Base-by-base conservation (phyloP, 1,284 basidiomycete genomes). In the Pseudozyma tsukubaensis region DNA sequence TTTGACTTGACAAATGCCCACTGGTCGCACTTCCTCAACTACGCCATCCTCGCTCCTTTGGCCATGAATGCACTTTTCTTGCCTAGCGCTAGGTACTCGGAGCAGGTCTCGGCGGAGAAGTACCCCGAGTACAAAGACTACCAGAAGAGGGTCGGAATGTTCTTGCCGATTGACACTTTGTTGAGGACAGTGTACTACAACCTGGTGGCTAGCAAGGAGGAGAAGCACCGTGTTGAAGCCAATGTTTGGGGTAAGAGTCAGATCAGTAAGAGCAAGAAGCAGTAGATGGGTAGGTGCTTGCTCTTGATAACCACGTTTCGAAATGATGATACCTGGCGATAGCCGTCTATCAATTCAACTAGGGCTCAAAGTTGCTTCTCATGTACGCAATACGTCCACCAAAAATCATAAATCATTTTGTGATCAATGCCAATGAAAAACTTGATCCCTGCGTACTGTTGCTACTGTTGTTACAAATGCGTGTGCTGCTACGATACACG, bases 61-160 rank as follows among this genome's bases (percentile, higher is more conserved):
- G 62, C 73, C 18, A 82, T 82, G 79, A 81, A 75, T 54, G 56
- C 63, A 16, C 57, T 82, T 10, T 82, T 82, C 64, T 35, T 71
- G 42, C 58, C 80, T 8, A 79, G 92, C 24, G 93, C 93, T 0
- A 72, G 84, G 32, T 92, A 91, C 83, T 92, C 93, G 0, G 94
- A 97, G 85, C 88, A 87, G 53, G 94, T 96, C 78, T 91, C 92
- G 6, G 77, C 84, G 21, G 83, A 86, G 48, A 96, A 96, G 85
- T 96, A 96, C 80, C 90, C 92, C 6, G 88, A 87, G 4, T 96
- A 95, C 85, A 79, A 80, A 16, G 89, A 89, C 16, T 95, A 95
- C 84, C 89, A 90, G 83, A 85, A 87, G 71, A 88, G 93, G 19
- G 93, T 95, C n/a, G 91, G 89, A 24, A 93, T 93, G 90, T 94